Base-by-base conservation (phyloP, 169 alveolate genomes). In the Plasmodium vivax region DNA sequence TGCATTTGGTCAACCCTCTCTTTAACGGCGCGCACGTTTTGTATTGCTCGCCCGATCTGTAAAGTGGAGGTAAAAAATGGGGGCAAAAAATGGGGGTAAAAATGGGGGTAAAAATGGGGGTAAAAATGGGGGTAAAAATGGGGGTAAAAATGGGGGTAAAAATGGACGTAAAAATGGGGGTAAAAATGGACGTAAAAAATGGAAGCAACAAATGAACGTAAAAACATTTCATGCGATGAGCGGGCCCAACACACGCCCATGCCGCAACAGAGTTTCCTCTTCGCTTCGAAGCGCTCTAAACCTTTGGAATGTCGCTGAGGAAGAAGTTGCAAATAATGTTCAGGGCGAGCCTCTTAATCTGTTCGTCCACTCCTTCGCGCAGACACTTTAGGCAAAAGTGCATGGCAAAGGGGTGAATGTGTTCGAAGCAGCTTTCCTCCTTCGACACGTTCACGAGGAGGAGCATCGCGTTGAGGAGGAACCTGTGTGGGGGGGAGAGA, bases 261-360 rank as follows among this genome's bases (percentile, higher is more conserved):
- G 62, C 14, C 62, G 8, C 6, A 12, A 51, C 19, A 14, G 23
- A 51, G 8, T 14, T 51, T 51, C 23, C 62, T 51, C 0, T 51
- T 3, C 62, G 27, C 2, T 51, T 51, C 4, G 62, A 51, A 51
- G 0, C 8, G 12, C 14, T 51, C 23, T 12, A 2, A 6, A 85
- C 93, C 93, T 85, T 85, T n/a, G 93, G 85, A 27, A 85, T 85
- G 10, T 85, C 79, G 54, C 8, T 85, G 75, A 85, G 80, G 30
- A 30, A 85, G 27, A 85, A 47, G 41, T 85, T 85, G 80, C 87
- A 85, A 36, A 85, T 85, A 32, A 85, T 75, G 32, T 74, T 85
- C 27, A 85, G 62, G 8, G 93, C 36, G 8, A 75, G 58, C 12
- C 81, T 85, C 71, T 72, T 85, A 32, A 85, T 85, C 71, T 85